Base-by-base conservation (phyloP, 1,284 basidiomycete genomes). In the Pyrrhoderma noxium region DNA sequence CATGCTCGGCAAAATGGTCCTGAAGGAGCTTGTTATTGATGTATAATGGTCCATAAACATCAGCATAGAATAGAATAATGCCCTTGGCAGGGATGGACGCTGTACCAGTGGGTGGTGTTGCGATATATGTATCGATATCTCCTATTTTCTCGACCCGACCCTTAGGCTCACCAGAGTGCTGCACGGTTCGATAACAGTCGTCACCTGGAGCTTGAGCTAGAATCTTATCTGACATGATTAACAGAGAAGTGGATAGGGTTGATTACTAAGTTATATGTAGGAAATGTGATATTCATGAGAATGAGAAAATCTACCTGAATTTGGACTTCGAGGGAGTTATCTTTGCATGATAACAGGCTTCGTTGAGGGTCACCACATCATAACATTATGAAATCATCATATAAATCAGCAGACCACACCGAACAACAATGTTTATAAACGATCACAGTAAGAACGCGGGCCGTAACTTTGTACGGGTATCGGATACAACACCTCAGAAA, bases 1-100 rank as follows among this genome's bases (percentile, higher is more conserved):
- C 73, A 21, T 74, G 67, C 1, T 67, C 64, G 9, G 77, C 75
- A 46, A 73, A 79, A 49, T 70, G 74, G 51, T 79, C 76, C 58
- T 77, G 74, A 18, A 79, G 45, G 44, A 80, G 60, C 60, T 77
- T 62, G 57, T 71, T 73, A 52, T 79, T 78, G 55, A 76, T 45
- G 58, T 65, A 74, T 49, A 76, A 58, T 2, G 74, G 70, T 0
- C 77, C 73, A 40, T 61, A 75, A 9, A 72, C 66, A 51, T 79
- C 77, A 9, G 77, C 57, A 47, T 76, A 68, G 61, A 72, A 79
- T 43, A 77, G 51, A 42, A 80, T 61, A 21, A 79, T 66, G 55
- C 67, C 73, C 57, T 70, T 69, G 7, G 38, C 38, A 5, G 5
- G n/a, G 8, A n/a, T 14, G 1, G 58, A 50, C 5, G 19, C 40